Percentiles rank a stretch among this genome's conserved stretches.
Conservation (phyloP, 78 protist genomes). For the Dictyostelium purpureum region DNA sequence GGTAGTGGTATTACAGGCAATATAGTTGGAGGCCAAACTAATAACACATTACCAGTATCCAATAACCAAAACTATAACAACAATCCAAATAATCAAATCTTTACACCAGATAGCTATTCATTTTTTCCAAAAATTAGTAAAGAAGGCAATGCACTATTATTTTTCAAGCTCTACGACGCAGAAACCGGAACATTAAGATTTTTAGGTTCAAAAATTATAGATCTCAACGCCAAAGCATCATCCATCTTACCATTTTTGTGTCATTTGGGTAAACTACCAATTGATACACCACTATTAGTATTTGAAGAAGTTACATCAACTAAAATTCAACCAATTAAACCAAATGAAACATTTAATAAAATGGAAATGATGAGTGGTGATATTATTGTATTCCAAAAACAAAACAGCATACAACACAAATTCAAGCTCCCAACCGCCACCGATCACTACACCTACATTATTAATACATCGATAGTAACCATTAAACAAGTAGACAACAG, state of each 20-base stretch:
- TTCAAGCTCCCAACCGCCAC: conserved; percentile 13
- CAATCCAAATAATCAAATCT: neutral
- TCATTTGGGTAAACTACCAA: conserved; percentile 39
- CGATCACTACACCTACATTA: conserved; percentile 8
- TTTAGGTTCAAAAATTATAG: conserved; percentile 54
- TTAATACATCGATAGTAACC: conserved; percentile 7
- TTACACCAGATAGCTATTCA: neutral
- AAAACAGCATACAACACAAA: neutral
- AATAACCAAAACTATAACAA: neutral
- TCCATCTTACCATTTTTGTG: neutral
- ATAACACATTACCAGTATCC: neutral
- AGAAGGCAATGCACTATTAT: conserved; percentile 15
- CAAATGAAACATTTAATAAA: neutral
- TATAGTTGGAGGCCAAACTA: neutral
- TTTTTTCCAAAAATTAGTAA: conserved; percentile 31
- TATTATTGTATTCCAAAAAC: conserved; percentile 65
- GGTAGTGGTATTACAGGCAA: neutral
- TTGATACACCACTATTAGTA: neutral
- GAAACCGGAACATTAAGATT: neutral
- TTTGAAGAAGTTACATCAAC: conserved; percentile 42
- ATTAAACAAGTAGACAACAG: conserved; percentile 49
- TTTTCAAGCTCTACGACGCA: conserved; percentile 57
- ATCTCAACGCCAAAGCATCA: neutral
- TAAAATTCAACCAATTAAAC: conserved; percentile 22
- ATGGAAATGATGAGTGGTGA: conserved; percentile 43